Percentiles rank a stretch among this genome's conserved stretches.
These are phyloP conservation scores for Plantago elongata DNA, from an alignment of 257 asterid species.

Conservation along the genomic window DNA sequence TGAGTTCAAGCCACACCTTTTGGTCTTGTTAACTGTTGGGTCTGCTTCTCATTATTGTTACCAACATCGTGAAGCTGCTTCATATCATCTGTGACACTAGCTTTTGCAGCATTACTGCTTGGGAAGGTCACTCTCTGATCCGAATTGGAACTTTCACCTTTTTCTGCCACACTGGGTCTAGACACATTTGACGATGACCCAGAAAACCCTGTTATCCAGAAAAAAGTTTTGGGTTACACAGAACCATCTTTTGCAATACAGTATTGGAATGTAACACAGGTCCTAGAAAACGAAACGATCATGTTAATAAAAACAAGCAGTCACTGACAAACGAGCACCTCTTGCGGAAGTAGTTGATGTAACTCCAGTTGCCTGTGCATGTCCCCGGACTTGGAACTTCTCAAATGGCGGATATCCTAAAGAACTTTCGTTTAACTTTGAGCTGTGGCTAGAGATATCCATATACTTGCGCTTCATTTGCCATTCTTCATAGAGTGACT, in stretches of 20 bases:
- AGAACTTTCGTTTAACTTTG: conserved; percentile 48
- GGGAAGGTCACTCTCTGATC: conserved; percentile 29
- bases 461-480: conserved; percentile 70
- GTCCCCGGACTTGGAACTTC: conserved; percentile 52
- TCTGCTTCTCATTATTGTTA: conserved; percentile 41
- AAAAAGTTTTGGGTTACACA: no score
- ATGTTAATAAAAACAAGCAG: conserved; percentile 24
- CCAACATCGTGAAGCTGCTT: conserved; percentile 30
- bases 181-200: conserved; percentile 32
- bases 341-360: conserved; percentile 17
- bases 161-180: conserved; percentile 29
- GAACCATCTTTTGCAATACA: no score
- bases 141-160: conserved; percentile 35
- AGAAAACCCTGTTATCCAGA: conserved; percentile 13
- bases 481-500: conserved; percentile 84
- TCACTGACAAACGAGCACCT: conserved; percentile 15
- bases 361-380: conserved; percentile 28
- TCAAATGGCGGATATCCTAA: conserved; percentile 77
- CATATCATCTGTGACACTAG: conserved; percentile 28
- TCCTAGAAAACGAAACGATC: conserved; percentile 3
- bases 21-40: conserved; percentile 48
- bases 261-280: no score
- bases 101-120: conserved; percentile 28
- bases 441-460: conserved; percentile 50
- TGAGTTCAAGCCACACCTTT: conserved; percentile 45